phyloP scores from a whole-genome alignment of 495 filamentous ascomycete genomes.

The Talaromyces liani region DNA sequence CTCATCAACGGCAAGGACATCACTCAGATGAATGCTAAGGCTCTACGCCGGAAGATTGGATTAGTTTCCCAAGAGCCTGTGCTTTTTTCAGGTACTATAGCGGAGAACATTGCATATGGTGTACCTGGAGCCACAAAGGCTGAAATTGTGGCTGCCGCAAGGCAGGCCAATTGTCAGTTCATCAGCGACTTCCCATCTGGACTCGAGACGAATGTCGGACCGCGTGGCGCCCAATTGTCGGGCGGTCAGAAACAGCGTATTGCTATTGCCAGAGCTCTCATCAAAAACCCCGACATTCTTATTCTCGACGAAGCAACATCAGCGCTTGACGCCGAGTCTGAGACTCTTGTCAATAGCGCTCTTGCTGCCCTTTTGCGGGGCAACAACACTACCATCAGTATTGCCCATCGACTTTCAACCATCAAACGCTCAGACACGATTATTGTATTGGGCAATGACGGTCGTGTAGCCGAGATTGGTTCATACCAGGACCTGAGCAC shows the following conservation, averaged over 20 bases:
- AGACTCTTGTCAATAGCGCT: constrained; percentile 90
- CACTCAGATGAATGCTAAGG: constrained; percentile 82
- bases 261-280: constrained; percentile 87
- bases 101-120: constrained; percentile 95
- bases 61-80: constrained; percentile 94
- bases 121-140: constrained; percentile 67
- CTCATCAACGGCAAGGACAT: constrained; percentile 82
- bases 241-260: constrained; percentile 98
- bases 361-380: constrained; percentile 71
- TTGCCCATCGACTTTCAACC: constrained; percentile 89
- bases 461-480: constrained; percentile 83
- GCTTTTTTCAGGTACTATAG: constrained; percentile 89
- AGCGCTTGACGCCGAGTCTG: constrained; percentile 93
- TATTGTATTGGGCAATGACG: constrained; percentile 78
- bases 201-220: constrained; percentile 87
- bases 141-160: constrained; percentile 80
- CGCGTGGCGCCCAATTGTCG: constrained; percentile 86
- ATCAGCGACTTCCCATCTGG: constrained; percentile 96
- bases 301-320: constrained; percentile 93
- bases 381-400: constrained; percentile 91
- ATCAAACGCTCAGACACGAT: constrained; percentile 93
- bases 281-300: constrained; percentile 94
- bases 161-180: constrained; percentile 94
- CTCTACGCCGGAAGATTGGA: constrained; percentile 87
- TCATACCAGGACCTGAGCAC: constrained; percentile 69